These are phyloP conservation scores for Trichosporon ovoides DNA, from an alignment of 1,284 basidiomycete species.

Conservation along the genomic window DNA sequence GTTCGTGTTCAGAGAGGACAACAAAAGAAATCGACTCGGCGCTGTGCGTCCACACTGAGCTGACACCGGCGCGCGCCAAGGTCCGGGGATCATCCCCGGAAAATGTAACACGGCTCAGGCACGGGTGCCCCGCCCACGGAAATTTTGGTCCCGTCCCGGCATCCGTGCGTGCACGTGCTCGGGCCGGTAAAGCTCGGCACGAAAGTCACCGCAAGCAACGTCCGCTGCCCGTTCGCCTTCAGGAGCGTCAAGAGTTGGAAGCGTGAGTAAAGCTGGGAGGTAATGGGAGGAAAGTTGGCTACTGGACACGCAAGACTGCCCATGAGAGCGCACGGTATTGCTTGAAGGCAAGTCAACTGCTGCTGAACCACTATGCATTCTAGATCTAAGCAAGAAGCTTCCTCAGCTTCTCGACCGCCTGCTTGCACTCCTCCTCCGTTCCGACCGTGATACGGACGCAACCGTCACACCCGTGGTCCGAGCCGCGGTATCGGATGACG, in stretches of 20 bases:
- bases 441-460: conserved; percentile 90
- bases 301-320: too few relatives aligned
- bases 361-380: too few relatives aligned
- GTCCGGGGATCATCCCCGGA: background rate
- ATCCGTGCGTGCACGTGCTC: too few relatives aligned
- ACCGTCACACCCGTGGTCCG: conserved; percentile 78
- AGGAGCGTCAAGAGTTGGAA: too few relatives aligned
- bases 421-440: conserved; percentile 68
- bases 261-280: too few relatives aligned
- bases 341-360: too few relatives aligned
- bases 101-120: background rate
- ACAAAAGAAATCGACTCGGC: conserved; percentile 1
- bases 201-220: too few relatives aligned
- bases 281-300: too few relatives aligned
- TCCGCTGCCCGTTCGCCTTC: too few relatives aligned
- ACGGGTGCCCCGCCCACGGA: background rate
- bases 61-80: background rate
- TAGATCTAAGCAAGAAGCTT: conserved; percentile 28
- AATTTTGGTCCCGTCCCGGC: too few relatives aligned
- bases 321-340: too few relatives aligned
- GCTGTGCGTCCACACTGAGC: background rate
- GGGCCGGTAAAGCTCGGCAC: too few relatives aligned
- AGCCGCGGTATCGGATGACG: conserved; percentile 84
- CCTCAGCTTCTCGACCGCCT: conserved; percentile 48
- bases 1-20: background rate